These are phyloP conservation scores for Nicotiana sylvestris DNA, from an alignment of 257 asterid species.

Conservation along the genomic window DNA sequence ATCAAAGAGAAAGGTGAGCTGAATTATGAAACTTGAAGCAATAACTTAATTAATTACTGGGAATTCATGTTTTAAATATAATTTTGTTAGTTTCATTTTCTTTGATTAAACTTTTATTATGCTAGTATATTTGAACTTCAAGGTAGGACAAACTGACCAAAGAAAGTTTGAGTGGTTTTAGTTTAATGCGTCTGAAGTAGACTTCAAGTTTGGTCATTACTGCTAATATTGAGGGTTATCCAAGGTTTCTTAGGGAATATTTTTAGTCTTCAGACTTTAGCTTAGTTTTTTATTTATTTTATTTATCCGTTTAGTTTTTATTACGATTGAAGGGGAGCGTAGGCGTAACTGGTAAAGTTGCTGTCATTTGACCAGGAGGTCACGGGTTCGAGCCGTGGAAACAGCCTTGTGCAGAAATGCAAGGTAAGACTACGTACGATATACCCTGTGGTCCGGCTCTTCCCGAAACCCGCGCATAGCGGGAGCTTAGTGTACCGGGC, in stretches of 20 bases:
- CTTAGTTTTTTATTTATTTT: too few species aligned
- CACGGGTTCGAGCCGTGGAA: too few species aligned
- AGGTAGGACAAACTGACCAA: background rate
- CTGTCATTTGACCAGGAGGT: too few species aligned
- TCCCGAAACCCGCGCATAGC: too few species aligned
- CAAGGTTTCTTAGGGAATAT: background rate
- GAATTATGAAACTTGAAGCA: background rate
- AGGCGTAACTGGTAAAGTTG: too few species aligned
- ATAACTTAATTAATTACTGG: background rate
- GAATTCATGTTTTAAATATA: background rate
- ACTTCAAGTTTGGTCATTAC: background rate
- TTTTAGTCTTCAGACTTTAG: too few species aligned
- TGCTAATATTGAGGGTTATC: background rate
- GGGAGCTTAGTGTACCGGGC: too few species aligned
- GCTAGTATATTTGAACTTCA: background rate
- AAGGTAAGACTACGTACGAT: too few species aligned
- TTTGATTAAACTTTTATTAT: background rate
- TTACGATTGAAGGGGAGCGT: too few species aligned
- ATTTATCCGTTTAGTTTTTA: too few species aligned
- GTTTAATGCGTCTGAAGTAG: background rate
- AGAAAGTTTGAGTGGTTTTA: background rate
- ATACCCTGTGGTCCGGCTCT: too few species aligned
- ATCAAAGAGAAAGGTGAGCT: constrained; percentile 5
- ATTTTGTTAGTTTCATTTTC: background rate
- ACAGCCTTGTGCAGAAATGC: too few species aligned